phyloP scores from a whole-genome alignment of 768 basidiomycete genomes.

The Phanerochaete carnosa region DNA sequence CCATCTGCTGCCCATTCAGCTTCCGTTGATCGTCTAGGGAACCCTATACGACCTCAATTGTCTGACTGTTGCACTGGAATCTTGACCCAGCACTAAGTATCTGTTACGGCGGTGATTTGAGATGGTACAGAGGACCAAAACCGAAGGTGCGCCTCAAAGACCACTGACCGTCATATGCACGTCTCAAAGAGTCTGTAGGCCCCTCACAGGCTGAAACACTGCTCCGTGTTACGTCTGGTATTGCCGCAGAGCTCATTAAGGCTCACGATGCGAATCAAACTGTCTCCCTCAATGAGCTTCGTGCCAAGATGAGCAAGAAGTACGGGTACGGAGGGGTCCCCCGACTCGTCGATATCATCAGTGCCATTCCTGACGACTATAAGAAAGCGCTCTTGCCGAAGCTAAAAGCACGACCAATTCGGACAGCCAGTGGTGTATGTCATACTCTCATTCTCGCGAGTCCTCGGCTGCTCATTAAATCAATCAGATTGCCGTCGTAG shows the following conservation, averaged over 20 bases:
- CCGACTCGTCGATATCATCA: conserved; percentile 94
- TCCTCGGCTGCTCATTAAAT: neutral
- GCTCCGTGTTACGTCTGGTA: conserved; percentile 88
- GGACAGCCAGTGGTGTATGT: conserved; percentile 93
- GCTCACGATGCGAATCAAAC: conserved; percentile 75
- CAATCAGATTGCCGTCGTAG: conserved; percentile 90
- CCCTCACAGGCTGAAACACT: conserved; percentile 90
- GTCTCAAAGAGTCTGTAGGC: conserved; percentile 32
- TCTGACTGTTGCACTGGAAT: too few species aligned
- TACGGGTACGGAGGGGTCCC: conserved; percentile 84
- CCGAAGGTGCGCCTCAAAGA: conserved; percentile 28
- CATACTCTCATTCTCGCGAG: neutral
- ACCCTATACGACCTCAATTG: too few species aligned
- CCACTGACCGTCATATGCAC: neutral
- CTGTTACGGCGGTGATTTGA: neutral
- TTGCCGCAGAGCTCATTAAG: conserved; percentile 90
- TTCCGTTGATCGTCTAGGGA: too few species aligned
- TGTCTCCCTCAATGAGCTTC: conserved; percentile 85
- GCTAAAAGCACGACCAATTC: conserved; percentile 88
- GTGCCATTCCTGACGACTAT: conserved; percentile 96
- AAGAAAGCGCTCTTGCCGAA: conserved; percentile 89
- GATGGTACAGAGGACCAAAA: conserved; percentile 42
- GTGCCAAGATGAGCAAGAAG: conserved; percentile 88
- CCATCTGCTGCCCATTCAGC: neutral
- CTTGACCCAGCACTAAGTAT: too few species aligned